Evolutionary conservation across 148 eudicot genomes (phyloP).

Genomic region (Salicornia ramosissima): DNA sequence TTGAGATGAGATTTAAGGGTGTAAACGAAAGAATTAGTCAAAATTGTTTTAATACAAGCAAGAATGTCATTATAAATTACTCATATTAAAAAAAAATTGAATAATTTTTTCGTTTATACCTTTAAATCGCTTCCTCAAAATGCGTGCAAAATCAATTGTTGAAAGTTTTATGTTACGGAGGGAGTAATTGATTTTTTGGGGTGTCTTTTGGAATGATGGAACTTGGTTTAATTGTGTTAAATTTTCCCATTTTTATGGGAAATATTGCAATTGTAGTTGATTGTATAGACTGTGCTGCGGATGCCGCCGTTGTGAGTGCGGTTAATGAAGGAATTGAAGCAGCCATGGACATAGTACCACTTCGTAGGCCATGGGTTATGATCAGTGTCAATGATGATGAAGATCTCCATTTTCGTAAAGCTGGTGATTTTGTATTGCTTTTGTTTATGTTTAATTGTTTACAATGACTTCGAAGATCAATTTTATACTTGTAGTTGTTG

Average conservation of each 20-base stretch:
- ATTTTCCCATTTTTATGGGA: too few relatives aligned
- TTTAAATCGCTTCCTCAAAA: too few relatives aligned
- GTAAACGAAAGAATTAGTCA: too few relatives aligned
- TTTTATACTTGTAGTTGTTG: background rate
- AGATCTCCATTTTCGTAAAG: conserved; percentile 96
- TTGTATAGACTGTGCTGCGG: conserved; percentile 99
- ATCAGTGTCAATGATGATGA: conserved; percentile 92
- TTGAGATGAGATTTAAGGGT: too few relatives aligned
- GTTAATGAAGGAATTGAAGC: conserved; percentile 84
- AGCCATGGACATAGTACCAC: conserved; percentile 47
- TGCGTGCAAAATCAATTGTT: too few relatives aligned
- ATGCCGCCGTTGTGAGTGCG: conserved; percentile 75
- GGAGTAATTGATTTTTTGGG: background rate
- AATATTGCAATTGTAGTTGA: conserved; percentile 50
- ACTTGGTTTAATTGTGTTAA: background rate
- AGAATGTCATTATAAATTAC: too few relatives aligned
- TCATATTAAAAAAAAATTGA: too few relatives aligned
- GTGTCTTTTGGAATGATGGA: background rate
- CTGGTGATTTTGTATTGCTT: conserved; percentile 39
- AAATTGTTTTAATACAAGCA: too few relatives aligned
- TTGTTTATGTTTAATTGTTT: background rate
- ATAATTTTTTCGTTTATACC: too few relatives aligned
- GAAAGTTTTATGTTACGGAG: too few relatives aligned
- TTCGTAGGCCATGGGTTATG: conserved; percentile 93
- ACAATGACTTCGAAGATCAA: too few relatives aligned